phyloP scores from a whole-genome alignment of 2,329 filamentous ascomycete genomes.

The Sporothrix phasma region DNA sequence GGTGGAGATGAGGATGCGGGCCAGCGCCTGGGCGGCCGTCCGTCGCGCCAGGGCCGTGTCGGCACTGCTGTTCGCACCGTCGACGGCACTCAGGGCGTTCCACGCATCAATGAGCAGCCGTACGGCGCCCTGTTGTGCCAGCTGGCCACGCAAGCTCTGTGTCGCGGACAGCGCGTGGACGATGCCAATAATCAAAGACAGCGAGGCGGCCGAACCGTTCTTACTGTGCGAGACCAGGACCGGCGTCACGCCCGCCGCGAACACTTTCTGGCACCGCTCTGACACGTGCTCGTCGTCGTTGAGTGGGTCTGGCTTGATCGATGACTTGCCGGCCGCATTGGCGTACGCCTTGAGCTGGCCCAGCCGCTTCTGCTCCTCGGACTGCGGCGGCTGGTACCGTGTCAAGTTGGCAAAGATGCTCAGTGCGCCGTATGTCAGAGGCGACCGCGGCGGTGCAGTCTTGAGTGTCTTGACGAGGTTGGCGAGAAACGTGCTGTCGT shows the following conservation, averaged over 20 bases:
- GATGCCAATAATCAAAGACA: slow-evolving; percentile 65
- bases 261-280: slow-evolving; percentile 64
- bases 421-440: slow-evolving; percentile 72
- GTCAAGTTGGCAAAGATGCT: slow-evolving; percentile 82
- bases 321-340: slow-evolving; percentile 59
- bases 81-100: slow-evolving; percentile 48
- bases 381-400: slow-evolving; percentile 62
- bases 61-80: slow-evolving; percentile 19
- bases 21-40: slow-evolving; percentile 67
- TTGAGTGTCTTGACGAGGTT: slow-evolving; percentile 56
- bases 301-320: slow-evolving; percentile 51
- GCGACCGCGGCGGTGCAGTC: slow-evolving; percentile 51
- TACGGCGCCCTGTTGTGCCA: slow-evolving; percentile 90
- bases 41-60: slow-evolving; percentile 32
- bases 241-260: slow-evolving; percentile 68
- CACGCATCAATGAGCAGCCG: slow-evolving; percentile 69
- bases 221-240: slow-evolving; percentile 69
- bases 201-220: slow-evolving; percentile 57
- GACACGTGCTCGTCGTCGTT: slow-evolving; percentile 69
- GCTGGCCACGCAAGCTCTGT: slow-evolving; percentile 61
- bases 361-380: slow-evolving; percentile 89
- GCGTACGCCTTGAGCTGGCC: slow-evolving; percentile 89
- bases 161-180: slow-evolving; percentile 67
- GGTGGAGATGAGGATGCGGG: slow-evolving; percentile 76
- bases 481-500: slow-evolving; percentile 58